Evolutionary conservation across 2,329 filamentous ascomycete genomes (phyloP).

Genomic region (Diaporthe citriasiana): DNA sequence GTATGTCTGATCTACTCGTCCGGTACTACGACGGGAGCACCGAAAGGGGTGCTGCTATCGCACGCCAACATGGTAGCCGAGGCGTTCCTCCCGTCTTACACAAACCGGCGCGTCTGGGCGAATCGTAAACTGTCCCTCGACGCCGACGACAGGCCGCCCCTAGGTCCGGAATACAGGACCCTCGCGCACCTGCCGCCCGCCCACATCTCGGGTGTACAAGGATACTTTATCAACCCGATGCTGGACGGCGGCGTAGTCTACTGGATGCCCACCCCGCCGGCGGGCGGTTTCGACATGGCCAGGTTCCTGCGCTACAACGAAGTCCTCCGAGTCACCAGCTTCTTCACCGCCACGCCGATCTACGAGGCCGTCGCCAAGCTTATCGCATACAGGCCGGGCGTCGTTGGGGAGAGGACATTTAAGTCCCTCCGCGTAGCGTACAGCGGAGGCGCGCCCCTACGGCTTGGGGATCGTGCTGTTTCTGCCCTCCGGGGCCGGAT

Average conservation of each 20-base stretch:
- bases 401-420: not conserved
- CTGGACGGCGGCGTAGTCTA: conserved; percentile 9
- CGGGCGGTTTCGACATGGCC: not conserved
- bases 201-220: not conserved
- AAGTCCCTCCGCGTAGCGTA: not conserved
- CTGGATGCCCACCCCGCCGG: not conserved
- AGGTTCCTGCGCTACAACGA: not conserved
- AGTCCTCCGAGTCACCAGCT: not conserved
- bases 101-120: conserved; percentile 6
- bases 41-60: not conserved
- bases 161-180: not conserved
- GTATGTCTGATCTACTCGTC: conserved; percentile 11
- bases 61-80: conserved; percentile 18
- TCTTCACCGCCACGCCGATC: conserved; percentile 3
- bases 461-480: not conserved
- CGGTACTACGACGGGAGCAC: not conserved
- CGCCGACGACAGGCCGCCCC: not conserved
- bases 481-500: not conserved
- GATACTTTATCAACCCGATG: not conserved
- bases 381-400: not conserved
- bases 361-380: not conserved
- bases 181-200: conserved; percentile 10
- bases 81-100: not conserved
- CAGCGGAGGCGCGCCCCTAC: not conserved
- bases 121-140: not conserved